Evolutionary conservation across 208 protist species (phyloP).

Genomic region (Leishmania braziliensis): DNA sequence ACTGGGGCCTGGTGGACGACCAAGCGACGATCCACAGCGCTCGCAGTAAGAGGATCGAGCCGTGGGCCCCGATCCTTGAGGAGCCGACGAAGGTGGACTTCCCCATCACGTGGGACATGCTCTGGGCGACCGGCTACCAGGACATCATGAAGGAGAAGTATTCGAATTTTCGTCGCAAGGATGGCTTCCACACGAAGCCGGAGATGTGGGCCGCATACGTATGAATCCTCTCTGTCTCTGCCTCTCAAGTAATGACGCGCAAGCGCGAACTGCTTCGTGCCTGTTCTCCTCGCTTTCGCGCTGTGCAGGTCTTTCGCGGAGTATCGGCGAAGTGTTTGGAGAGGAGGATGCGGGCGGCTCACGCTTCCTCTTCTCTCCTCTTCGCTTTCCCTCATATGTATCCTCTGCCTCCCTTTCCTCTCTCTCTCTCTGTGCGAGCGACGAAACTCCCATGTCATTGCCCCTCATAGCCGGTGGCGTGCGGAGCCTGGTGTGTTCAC

Average conservation of each 20-base stretch:
- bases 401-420: neutral
- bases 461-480: neutral
- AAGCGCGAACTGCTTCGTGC: neutral
- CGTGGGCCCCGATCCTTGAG: conserved; percentile 89
- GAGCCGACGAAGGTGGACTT: conserved; percentile 87
- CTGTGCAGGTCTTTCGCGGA: neutral
- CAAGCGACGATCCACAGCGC: conserved; percentile 58
- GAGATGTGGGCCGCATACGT: conserved; percentile 85
- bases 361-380: too few relatives aligned
- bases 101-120: conserved; percentile 89
- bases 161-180: conserved; percentile 78
- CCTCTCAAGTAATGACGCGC: neutral
- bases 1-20: conserved; percentile 85
- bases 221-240: conserved; percentile 21
- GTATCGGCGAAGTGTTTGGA: neutral
- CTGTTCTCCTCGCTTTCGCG: neutral
- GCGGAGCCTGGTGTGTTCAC: neutral
- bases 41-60: conserved; percentile 87
- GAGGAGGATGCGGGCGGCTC: neutral
- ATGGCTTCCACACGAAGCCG: conserved; percentile 86
- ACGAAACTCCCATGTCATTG: too few relatives aligned
- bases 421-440: neutral
- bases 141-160: conserved; percentile 88
- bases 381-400: neutral
- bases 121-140: conserved; percentile 89